Conservation (phyloP, 1,284 basidiomycete species). For the Malassezia caprae region DNA sequence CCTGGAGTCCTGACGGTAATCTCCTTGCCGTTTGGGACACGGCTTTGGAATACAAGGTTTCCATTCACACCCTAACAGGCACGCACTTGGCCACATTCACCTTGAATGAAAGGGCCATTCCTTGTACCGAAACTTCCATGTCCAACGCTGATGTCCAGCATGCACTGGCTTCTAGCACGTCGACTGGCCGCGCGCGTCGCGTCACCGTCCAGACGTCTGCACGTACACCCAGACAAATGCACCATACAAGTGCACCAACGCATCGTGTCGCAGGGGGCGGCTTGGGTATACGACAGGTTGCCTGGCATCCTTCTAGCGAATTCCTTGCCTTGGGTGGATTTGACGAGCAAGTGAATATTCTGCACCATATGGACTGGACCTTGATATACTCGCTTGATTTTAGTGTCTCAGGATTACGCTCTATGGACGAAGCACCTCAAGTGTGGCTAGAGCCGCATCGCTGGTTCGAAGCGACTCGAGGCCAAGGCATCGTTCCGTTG, state of each 20-base stretch:
- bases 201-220: not conserved
- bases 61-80: conserved; percentile 4
- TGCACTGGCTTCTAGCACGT: not conserved
- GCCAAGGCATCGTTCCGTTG: conserved; percentile 39
- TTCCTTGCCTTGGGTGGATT: conserved; percentile 47
- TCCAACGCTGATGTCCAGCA: not conserved
- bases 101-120: not conserved
- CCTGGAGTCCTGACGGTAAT: conserved; percentile 15
- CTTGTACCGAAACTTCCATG: not conserved
- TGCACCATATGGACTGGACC: conserved; percentile 22
- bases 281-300: conserved; percentile 39
- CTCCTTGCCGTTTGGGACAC: conserved; percentile 8
- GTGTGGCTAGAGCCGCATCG: conserved; percentile 35
- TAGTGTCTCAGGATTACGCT: conserved; percentile 13
- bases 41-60: conserved; percentile 7
- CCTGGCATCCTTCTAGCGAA: conserved; percentile 43
- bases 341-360: conserved; percentile 39
- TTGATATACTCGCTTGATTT: conserved; percentile 11
- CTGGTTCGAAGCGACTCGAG: conserved; percentile 41
- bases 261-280: conserved; percentile 25
- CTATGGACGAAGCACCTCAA: conserved; percentile 2
- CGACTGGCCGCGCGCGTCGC: conserved; percentile 3
- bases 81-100: not conserved
- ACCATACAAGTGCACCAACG: not conserved
- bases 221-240: not conserved